A percentile compares a stretch with the other conserved stretches of the same genome.
Evolutionary conservation across 2,329 filamentous ascomycete species (phyloP).

Genomic region (Tolypocladium sp.): DNA sequence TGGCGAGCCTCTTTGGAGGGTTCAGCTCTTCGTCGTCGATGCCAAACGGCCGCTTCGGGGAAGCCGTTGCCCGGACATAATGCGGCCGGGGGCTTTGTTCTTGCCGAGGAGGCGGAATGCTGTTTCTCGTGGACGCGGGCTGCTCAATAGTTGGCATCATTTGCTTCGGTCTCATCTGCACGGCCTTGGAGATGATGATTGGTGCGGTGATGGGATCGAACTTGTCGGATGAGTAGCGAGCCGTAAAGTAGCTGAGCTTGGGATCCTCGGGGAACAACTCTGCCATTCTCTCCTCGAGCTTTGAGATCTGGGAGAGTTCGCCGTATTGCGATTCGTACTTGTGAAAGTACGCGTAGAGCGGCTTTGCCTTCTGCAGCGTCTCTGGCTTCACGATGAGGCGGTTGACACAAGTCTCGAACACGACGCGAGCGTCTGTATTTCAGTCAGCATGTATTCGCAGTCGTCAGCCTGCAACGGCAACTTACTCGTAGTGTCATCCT

Average conservation of each 20-base stretch:
- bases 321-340: slow-evolving; percentile 92
- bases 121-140: slow-evolving; percentile 33
- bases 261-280: slow-evolving; percentile 90
- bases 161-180: slow-evolving; percentile 63
- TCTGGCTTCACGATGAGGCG: slow-evolving; percentile 71
- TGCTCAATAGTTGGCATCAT: slow-evolving; percentile 47
- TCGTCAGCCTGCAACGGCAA: slow-evolving; percentile 9
- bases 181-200: slow-evolving; percentile 70
- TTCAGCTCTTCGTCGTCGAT: slow-evolving; percentile 63
- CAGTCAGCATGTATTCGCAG: slow-evolving; percentile 8
- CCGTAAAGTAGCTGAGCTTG: slow-evolving; percentile 62
- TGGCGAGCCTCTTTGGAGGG: slow-evolving; percentile 75
- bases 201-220: slow-evolving; percentile 80
- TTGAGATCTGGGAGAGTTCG: slow-evolving; percentile 81
- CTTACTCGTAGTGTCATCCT: slow-evolving; percentile 89
- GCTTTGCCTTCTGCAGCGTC: slow-evolving; percentile 64
- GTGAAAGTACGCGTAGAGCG: slow-evolving; percentile 86
- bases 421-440: slow-evolving; percentile 72
- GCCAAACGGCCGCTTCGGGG: slow-evolving; percentile 53
- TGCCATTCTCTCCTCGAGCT: slow-evolving; percentile 85
- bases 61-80: slow-evolving; percentile 37
- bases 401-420: slow-evolving; percentile 90
- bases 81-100: slow-evolving; percentile 39
- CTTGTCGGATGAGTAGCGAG: slow-evolving; percentile 59
- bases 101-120: slow-evolving; percentile 26